Evolutionary conservation across 257 asterid species (phyloP), one percentile per base, ranked within the genome.

Genomic region (Sherardia arvensis): DNA sequence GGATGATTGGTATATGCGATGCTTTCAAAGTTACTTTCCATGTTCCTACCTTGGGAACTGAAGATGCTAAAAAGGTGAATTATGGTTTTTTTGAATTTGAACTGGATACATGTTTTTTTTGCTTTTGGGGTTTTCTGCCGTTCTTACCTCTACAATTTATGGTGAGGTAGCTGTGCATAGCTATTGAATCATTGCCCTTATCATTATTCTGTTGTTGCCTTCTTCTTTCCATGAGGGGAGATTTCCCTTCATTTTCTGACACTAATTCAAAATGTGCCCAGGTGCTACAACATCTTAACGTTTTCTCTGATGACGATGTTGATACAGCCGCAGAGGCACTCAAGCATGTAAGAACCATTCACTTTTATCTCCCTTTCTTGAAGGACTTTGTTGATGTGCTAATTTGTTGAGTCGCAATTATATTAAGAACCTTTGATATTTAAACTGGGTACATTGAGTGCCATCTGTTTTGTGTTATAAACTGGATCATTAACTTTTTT

Each of bases 311-410:
- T 21, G 82, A 80, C 29, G 97, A 93, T 59, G 62, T 90, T 75
- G 96, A 90, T 72, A 67, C 95, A 67, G 99, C 96, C 68, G 95
- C 99, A 23, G 96, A 93, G 73, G 91, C 90, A 66, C 65, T 93
- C 65, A 80, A 90, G 67, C 87, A 87, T 73, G 99, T 90, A 90
- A 90, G 92, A 14, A 10, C 32, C 48, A 29, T 33, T 18, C 20
- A 18, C 17, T 7, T 8, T 45, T 0, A 20, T 53, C 20, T 43
- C n/a, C 51, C 15, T 40, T 40, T 40, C n/a, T 40, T 40, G n/a
- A 40, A 40, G 51, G 21, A 43, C 51, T 43, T 14, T 15, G 20
- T 4, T 43, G 43, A 34, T 34, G 43, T 34, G 43, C 10, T 34
- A 9, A 34, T 34, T 9, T n/a, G n/a, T 34, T 34, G 12, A 7